phyloP scores from a whole-genome alignment of 2,329 filamentous ascomycete species.

The Elsinoe necatrix region DNA sequence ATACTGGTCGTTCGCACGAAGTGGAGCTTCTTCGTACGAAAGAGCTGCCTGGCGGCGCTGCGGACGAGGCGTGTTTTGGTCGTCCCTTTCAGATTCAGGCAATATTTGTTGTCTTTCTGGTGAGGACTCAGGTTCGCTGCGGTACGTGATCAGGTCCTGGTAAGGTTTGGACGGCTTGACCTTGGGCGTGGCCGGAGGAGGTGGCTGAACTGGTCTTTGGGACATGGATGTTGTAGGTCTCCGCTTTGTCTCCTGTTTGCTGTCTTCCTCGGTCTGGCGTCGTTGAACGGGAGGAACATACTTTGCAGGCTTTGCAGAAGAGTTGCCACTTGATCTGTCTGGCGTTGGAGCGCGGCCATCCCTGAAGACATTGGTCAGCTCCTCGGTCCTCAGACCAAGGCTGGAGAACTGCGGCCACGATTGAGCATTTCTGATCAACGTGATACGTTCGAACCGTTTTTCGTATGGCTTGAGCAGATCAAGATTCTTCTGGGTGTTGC shows the following conservation, averaged over 20 bases:
- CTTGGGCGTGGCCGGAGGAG: background rate
- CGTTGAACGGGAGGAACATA: background rate
- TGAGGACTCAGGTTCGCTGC: background rate
- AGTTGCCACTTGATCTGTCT: background rate
- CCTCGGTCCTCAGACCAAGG: slow-evolving; percentile 44
- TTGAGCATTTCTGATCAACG: slow-evolving; percentile 44
- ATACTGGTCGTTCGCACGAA: background rate
- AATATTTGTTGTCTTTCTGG: background rate
- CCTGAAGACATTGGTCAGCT: slow-evolving; percentile 47
- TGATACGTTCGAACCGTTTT: slow-evolving; percentile 42
- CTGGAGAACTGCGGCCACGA: slow-evolving; percentile 47
- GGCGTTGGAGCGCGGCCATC: slow-evolving; percentile 1
- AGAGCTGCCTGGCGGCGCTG: slow-evolving; percentile 17
- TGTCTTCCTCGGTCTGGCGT: background rate
- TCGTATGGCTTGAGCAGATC: slow-evolving; percentile 41
- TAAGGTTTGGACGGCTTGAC: background rate
- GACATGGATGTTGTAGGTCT: background rate
- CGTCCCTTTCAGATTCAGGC: background rate
- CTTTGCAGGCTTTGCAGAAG: slow-evolving; percentile 2
- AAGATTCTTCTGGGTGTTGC: slow-evolving; percentile 47
- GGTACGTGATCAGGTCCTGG: background rate
- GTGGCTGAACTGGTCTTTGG: background rate
- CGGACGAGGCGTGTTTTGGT: slow-evolving; percentile 27
- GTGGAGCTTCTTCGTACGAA: background rate
- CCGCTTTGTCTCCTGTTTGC: background rate